phyloP scores from a whole-genome alignment of 371 early-diverging fungal genomes.

The Mortierella sp. region DNA sequence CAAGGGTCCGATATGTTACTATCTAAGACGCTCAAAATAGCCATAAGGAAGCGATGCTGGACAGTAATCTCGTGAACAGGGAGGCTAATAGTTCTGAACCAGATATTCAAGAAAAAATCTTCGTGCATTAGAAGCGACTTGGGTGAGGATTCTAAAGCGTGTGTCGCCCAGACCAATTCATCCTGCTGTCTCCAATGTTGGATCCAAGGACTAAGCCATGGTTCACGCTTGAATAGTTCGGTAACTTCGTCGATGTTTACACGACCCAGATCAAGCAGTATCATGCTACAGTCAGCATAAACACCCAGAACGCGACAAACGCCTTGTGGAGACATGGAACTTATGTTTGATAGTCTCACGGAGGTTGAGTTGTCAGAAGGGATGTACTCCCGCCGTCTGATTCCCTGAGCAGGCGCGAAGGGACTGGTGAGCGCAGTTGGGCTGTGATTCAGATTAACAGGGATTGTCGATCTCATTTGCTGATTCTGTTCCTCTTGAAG shows the following conservation, averaged over 20 bases:
- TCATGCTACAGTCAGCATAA: conserved; percentile 22
- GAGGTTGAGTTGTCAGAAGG: not conserved
- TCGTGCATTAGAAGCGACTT: conserved; percentile 19
- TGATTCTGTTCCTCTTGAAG: conserved; percentile 25
- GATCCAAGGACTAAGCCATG: conserved; percentile 19
- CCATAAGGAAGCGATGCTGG: conserved; percentile 27
- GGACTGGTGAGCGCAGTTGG: not conserved
- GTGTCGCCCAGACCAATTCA: conserved; percentile 35
- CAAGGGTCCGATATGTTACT: not conserved
- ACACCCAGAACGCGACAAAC: conserved; percentile 13
- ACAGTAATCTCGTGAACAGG: conserved; percentile 29
- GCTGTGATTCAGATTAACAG: not conserved
- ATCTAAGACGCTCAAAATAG: conserved; percentile 8
- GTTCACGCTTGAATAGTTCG: conserved; percentile 16
- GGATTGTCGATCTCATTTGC: conserved; percentile 7
- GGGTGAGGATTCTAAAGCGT: conserved; percentile 14
- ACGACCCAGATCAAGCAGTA: conserved; percentile 15
- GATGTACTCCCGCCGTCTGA: not conserved
- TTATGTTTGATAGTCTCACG: not conserved
- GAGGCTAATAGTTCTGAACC: conserved; percentile 32
- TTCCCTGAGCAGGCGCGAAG: not conserved
- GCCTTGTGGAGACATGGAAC: conserved; percentile 22
- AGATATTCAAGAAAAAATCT: conserved; percentile 23
- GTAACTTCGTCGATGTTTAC: conserved; percentile 10
- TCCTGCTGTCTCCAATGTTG: conserved; percentile 27